Percentiles rank a stretch among this genome's conserved stretches.
These are phyloP conservation scores for Suillus brevipes DNA, from an alignment of 768 basidiomycete genomes.

Conservation along the genomic window DNA sequence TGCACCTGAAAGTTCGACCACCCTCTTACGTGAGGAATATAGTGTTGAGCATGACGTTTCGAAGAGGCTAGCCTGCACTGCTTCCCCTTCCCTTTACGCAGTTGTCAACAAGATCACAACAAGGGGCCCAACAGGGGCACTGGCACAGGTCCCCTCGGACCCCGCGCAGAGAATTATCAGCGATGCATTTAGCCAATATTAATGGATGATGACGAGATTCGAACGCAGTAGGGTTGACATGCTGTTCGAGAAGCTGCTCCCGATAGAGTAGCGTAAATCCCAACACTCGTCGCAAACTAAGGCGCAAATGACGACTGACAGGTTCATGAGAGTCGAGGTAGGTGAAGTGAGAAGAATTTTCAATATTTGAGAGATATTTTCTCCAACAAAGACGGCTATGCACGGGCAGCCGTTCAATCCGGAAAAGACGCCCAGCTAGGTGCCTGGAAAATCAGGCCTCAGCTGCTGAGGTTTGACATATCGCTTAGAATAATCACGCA, in stretches of 20 bases:
- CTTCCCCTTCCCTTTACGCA: slow-evolving; percentile 21
- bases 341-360: neutral
- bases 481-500: slow-evolving; percentile 1
- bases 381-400: neutral
- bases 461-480: neutral
- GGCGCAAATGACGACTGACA: neutral
- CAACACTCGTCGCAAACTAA: neutral
- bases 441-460: slow-evolving; percentile 1
- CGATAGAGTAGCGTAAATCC: slow-evolving; percentile 12
- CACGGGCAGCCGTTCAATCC: neutral
- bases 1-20: neutral
- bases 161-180: slow-evolving; percentile 27
- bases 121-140: slow-evolving; percentile 27
- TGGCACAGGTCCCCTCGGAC: slow-evolving; percentile 29
- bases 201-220: slow-evolving; percentile 15
- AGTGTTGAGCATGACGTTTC: neutral
- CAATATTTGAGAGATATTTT: neutral
- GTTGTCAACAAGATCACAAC: slow-evolving; percentile 23
- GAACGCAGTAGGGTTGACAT: slow-evolving; percentile 21
- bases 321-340: neutral
- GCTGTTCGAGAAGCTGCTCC: slow-evolving; percentile 10
- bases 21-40: no score
- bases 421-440: neutral
- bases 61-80: slow-evolving; percentile 17
- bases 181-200: slow-evolving; percentile 2